phyloP scores from a whole-genome alignment of 1,284 basidiomycete species.

The Ustilago sp. region DNA sequence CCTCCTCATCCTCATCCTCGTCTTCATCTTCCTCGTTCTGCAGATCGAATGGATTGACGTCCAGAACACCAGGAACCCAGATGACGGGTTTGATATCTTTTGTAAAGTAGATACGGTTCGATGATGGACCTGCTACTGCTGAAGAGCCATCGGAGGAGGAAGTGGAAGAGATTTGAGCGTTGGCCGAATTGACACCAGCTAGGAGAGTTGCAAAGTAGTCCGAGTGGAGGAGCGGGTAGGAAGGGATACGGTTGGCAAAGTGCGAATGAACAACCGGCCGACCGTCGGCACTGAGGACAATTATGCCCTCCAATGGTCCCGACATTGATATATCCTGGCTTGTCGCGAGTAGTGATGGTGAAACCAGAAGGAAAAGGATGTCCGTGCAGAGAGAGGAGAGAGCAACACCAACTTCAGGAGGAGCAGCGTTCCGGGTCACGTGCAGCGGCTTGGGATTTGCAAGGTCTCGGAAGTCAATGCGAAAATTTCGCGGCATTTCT shows the following conservation, averaged over 20 bases:
- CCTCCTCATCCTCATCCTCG: conserved; percentile 25
- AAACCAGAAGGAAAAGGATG: background rate
- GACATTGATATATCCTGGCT: conserved; percentile 17
- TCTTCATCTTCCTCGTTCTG: conserved; percentile 35
- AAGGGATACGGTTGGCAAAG: conserved; percentile 81
- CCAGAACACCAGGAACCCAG: conserved; percentile 57
- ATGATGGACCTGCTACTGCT: conserved; percentile 20
- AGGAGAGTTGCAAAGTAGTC: conserved; percentile 84
- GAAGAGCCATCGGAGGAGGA: conserved; percentile 8
- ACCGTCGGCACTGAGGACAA: conserved; percentile 85
- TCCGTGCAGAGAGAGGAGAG: conserved; percentile 10
- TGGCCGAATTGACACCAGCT: conserved; percentile 41
- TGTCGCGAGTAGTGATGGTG: background rate
- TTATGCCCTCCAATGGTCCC: conserved; percentile 80
- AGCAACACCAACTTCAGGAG: conserved; percentile 7
- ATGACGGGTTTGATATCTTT: conserved; percentile 56
- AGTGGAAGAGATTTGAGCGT: conserved; percentile 35
- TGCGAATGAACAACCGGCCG: conserved; percentile 90
- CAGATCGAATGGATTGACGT: conserved; percentile 34
- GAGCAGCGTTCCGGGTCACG: conserved; percentile 16
- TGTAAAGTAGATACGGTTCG: conserved; percentile 40
- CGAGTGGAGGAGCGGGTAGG: conserved; percentile 86
- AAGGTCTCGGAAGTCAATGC: conserved; percentile 10
- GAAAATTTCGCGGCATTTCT: conserved; percentile 34
- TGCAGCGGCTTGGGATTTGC: conserved; percentile 7